Evolutionary conservation across 345 rosid genomes (phyloP).

Genomic region (Eucalyptus regnans): DNA sequence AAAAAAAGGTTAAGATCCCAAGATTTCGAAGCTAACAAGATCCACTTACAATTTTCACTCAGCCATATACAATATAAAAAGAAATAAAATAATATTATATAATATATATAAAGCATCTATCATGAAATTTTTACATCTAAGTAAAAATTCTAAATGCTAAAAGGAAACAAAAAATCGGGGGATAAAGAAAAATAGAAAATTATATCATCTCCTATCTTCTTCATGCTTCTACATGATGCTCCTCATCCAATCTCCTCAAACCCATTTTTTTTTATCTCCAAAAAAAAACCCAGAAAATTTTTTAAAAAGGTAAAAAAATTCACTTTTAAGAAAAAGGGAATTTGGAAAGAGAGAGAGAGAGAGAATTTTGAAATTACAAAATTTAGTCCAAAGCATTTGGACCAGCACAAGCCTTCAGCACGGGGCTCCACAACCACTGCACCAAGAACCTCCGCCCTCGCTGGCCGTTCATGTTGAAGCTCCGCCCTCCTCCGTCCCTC

Average conservation of each 20-base stretch:
- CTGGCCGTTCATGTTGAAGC: constrained; percentile 67
- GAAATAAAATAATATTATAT: background rate
- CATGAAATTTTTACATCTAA: background rate
- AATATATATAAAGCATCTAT: background rate
- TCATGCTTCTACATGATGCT: background rate
- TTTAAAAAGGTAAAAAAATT: background rate
- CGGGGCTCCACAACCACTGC: constrained; percentile 94
- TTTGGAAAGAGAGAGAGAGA: background rate
- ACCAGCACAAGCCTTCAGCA: constrained; percentile 67
- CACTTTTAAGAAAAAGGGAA: background rate
- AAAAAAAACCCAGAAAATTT: background rate
- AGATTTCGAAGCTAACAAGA: background rate
- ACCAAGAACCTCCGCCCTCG: constrained; percentile 67
- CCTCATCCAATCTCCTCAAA: background rate
- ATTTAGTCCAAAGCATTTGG: constrained; percentile 62
- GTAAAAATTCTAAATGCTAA: background rate
- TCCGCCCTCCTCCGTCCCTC: constrained; percentile 48
- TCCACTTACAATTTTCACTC: background rate
- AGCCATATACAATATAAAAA: background rate
- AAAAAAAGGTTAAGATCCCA: background rate
- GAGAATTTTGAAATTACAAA: background rate
- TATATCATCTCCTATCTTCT: background rate
- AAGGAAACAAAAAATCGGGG: background rate
- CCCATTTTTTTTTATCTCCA: background rate
- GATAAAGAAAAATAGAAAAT: background rate